Evolutionary conservation across 176 grass and related monocot species (phyloP), one percentile per base, ranked within the genome.

Genomic region (Lolium multiflorum): DNA sequence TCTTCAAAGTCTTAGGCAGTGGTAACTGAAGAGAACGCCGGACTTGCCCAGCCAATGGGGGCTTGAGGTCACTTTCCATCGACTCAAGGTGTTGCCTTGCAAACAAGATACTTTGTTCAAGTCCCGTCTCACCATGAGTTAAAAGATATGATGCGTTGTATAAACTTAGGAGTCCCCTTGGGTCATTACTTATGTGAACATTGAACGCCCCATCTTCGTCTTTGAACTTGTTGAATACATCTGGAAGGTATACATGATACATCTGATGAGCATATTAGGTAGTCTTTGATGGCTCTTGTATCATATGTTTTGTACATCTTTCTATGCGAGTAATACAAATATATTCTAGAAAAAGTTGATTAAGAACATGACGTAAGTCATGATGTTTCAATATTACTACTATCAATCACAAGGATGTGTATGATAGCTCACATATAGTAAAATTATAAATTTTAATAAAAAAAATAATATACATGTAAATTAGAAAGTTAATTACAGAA

Each of bases 221-320:
- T 72, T 73, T 87, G 67, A 87, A 87, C 25, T 79, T 80, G 51
- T 24, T 62, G 43, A 87, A 87, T 81, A 50, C 85, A 51, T 87
- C 77, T 87, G 77, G 54, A 72, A 25, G 24, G 50, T 4, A 50
- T 17, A 28, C 8, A 76, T 76, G 24, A 74, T 63, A 12, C 25
- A 39, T 50, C 46, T 9, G 9, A 48, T 72, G 41, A 72, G 69
- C 69, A 38, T 28, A 83, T 83, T 43, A 44, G 21, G 38, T 37
- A 84, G 24, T 24, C 7, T 48, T 48, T 48, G 43, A 9, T 44
- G 5, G 8, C 8, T 44, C 43, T 44, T 44, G 3, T 6, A 0
- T 44, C 43, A 9, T 44, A 44, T 44, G 43, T 44, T 44, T 15
- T 44, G 12, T 57, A 58, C 11, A 25, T n/a, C 9, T 83, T 72